These are phyloP conservation scores for Candida sonorensis DNA, from an alignment of 805 yeast genomes.

Conservation along the genomic window DNA sequence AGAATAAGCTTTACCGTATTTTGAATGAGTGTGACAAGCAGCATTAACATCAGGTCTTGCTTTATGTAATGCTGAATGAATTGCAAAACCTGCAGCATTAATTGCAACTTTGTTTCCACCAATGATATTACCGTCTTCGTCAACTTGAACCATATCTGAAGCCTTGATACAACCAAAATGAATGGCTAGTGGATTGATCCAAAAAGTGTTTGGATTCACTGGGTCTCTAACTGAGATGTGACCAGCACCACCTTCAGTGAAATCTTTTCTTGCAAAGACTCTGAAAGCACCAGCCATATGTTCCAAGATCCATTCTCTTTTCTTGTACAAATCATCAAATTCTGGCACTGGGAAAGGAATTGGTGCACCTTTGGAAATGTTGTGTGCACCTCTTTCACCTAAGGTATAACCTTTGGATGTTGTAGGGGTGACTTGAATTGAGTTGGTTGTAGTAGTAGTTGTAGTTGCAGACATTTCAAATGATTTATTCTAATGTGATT, in stretches of 20 bases:
- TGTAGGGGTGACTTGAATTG: slow-evolving; percentile 20
- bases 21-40: slow-evolving; percentile 66
- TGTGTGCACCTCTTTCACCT: slow-evolving; percentile 48
- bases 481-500: no score
- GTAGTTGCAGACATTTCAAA: background rate
- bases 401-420: slow-evolving; percentile 37
- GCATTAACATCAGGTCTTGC: slow-evolving; percentile 67
- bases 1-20: slow-evolving; percentile 59
- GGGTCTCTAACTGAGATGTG: slow-evolving; percentile 86
- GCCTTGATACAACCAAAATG: slow-evolving; percentile 61
- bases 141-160: slow-evolving; percentile 57
- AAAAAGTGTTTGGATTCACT: slow-evolving; percentile 68
- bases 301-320: slow-evolving; percentile 51
- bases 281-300: slow-evolving; percentile 87
- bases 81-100: slow-evolving; percentile 65
- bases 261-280: slow-evolving; percentile 73
- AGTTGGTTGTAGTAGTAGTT: slow-evolving; percentile 19
- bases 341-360: slow-evolving; percentile 47
- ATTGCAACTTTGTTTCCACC: slow-evolving; percentile 47
- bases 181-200: slow-evolving; percentile 85
- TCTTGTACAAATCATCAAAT: slow-evolving; percentile 40
- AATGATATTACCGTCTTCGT: slow-evolving; percentile 54
- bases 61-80: slow-evolving; percentile 61
- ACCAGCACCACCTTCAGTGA: slow-evolving; percentile 74
- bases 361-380: slow-evolving; percentile 47